phyloP scores from a whole-genome alignment of 768 basidiomycete genomes.

The Phanerochaete carnosa region DNA sequence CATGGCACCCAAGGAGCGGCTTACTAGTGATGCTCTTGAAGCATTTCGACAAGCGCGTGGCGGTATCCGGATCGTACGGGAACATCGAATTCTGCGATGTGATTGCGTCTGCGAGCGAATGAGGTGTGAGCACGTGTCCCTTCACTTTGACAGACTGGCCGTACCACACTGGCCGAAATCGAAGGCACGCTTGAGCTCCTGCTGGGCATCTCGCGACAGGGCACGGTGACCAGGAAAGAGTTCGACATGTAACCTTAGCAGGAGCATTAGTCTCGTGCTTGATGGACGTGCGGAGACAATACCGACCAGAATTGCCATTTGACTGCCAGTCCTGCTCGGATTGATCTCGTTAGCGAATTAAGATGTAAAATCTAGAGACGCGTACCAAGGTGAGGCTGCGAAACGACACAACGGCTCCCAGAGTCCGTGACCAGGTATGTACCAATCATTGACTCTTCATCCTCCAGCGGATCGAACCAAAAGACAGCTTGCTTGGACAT shows the following conservation, averaged over 20 bases:
- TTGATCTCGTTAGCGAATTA: no score
- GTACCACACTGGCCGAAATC: conserved; percentile 13
- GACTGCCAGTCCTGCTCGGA: not conserved
- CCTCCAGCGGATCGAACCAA: conserved; percentile 10
- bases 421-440: not conserved
- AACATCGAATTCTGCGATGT: conserved; percentile 6
- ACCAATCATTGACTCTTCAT: not conserved
- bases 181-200: conserved; percentile 6
- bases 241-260: conserved; percentile 17
- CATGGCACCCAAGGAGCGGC: no score
- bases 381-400: not conserved
- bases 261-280: not conserved
- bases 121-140: not conserved
- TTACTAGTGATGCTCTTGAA: not conserved
- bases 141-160: not conserved
- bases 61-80: conserved; percentile 4
- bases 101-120: not conserved
- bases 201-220: not conserved
- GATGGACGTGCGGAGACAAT: not conserved
- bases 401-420: not conserved
- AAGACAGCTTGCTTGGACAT: conserved; percentile 5
- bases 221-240: conserved; percentile 18
- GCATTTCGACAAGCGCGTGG: not conserved
- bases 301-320: not conserved
- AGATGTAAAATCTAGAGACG: no score